These are phyloP conservation scores for Naganishia vishniacii DNA, from an alignment of 768 basidiomycete species.

Conservation along the genomic window DNA sequence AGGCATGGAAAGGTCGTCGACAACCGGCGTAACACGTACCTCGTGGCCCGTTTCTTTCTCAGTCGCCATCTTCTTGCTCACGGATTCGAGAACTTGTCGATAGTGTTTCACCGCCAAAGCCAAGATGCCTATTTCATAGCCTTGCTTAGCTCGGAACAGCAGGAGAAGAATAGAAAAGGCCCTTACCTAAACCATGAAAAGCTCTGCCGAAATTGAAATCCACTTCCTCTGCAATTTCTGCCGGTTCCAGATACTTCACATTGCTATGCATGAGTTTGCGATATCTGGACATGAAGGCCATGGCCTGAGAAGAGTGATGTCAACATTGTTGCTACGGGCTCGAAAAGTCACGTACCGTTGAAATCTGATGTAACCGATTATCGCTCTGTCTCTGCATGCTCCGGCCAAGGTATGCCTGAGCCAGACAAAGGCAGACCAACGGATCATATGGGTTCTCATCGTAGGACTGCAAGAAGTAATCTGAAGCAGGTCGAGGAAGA, in stretches of 20 bases:
- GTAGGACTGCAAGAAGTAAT: conserved; percentile 77
- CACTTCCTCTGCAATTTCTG: conserved; percentile 62
- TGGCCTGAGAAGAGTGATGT: conserved; percentile 53
- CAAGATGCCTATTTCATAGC: conserved; percentile 58
- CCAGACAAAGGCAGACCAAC: conserved; percentile 73
- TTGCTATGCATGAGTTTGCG: conserved; percentile 54
- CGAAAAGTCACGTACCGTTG: conserved; percentile 55
- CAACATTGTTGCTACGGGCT: background rate
- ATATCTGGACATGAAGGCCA: conserved; percentile 80
- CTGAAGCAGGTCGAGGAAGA: too few species aligned
- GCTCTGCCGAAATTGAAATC: conserved; percentile 88
- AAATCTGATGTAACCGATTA: conserved; percentile 82
- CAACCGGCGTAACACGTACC: conserved; percentile 36
- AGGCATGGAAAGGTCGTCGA: background rate
- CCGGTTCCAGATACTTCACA: conserved; percentile 29
- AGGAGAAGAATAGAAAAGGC: background rate
- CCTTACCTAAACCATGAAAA: conserved; percentile 84
- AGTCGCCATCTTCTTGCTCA: conserved; percentile 52
- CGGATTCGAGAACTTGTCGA: conserved; percentile 64
- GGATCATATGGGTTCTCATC: conserved; percentile 79
- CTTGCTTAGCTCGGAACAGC: background rate
- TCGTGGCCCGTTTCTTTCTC: conserved; percentile 35
- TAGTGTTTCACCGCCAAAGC: conserved; percentile 81
- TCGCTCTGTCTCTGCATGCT: conserved; percentile 91
- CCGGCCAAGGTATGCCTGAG: conserved; percentile 77